A percentile compares a stretch with the other conserved stretches of the same genome.
These are phyloP conservation scores for Malus asiatica DNA, from an alignment of 306 rosid genomes.

Conservation along the genomic window DNA sequence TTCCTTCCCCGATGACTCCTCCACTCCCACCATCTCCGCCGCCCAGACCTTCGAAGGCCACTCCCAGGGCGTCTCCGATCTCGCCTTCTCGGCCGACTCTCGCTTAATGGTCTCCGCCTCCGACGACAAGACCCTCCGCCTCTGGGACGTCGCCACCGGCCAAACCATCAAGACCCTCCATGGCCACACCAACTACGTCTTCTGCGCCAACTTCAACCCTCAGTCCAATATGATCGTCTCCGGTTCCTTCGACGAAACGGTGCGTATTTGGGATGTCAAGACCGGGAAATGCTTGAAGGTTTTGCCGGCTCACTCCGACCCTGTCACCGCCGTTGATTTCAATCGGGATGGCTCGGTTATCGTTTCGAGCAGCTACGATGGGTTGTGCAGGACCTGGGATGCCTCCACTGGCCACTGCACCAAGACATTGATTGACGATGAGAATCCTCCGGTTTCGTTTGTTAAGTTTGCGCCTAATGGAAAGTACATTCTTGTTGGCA, in stretches of 20 bases:
- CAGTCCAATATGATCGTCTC: constrained; percentile 85
- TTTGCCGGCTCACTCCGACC: constrained; percentile 89
- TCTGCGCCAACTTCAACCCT: constrained; percentile 89
- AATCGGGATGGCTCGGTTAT: constrained; percentile 75
- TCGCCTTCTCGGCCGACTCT: constrained; percentile 84
- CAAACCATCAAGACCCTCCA: constrained; percentile 60
- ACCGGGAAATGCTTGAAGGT: constrained; percentile 82
- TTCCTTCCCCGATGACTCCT: constrained; percentile 28
- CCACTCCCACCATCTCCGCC: constrained; percentile 38
- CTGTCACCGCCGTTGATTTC: constrained; percentile 91
- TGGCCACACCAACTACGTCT: constrained; percentile 88
- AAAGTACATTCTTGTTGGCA: constrained; percentile 85
- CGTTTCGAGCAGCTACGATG: constrained; percentile 95
- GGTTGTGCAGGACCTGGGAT: constrained; percentile 81
- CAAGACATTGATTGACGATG: constrained; percentile 89
- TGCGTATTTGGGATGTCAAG: constrained; percentile 89
- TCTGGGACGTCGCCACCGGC: constrained; percentile 86
- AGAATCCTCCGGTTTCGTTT: constrained; percentile 88
- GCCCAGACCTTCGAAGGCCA: constrained; percentile 78
- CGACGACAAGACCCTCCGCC: constrained; percentile 84
- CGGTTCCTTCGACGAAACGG: constrained; percentile 93
- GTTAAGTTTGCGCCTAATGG: constrained; percentile 90
- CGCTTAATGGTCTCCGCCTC: constrained; percentile 86
- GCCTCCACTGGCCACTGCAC: constrained; percentile 91
- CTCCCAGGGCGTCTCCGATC: constrained; percentile 79